Evolutionary conservation across 106 monocot genomes (phyloP), one percentile per base, ranked within the genome.

Genomic region (Acorus calamus): DNA sequence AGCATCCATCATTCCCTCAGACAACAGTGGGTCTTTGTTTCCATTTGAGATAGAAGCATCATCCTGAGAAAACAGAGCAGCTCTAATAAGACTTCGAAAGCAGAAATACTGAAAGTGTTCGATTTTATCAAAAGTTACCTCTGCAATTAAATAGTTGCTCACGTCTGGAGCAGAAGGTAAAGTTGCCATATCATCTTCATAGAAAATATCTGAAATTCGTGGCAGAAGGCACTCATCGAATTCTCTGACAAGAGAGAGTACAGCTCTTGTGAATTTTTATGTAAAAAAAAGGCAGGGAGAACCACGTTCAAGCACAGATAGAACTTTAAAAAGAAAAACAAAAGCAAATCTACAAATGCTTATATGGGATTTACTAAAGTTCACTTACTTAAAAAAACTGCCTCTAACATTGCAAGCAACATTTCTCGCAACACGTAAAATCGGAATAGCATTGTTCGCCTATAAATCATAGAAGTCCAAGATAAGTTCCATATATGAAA

Each of bases 361-460:
- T 28, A 28, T 28, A 28, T 1, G 28, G 28, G 1, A 28, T 28
- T 28, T 28, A 28, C 28, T 28, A 28, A 28, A 28, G 28, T 28
- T 28, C 28, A 28, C 84, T 79, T 83, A 98, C 96, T 83, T 98
- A 83, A 98, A 98, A 66, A 98, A 98, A 67, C 79, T 71, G 52
- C 85, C 91, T 76, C 96, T 87, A 59, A 98, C 92, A 83, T 91
- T 92, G 56, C 96, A 98, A 44, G 96, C 92, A 9, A 92, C 84
- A 76, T 98, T 98, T 81, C 96, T 87, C 44, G 96, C 96, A 63
- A 98, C 96, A 79, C 85, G 83, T 13, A 98, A 71, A 52, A 98
- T 85, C 48, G 96, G 96, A 50, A 91, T 78, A 66, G 80, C 58
- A 54, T 67, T 79, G 64, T 79, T 99, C 67, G 79, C 88, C 96